Evolutionary conservation across 805 yeast species (phyloP), one percentile per base, ranked within the genome.

Genomic region (Lachancea waltii): DNA sequence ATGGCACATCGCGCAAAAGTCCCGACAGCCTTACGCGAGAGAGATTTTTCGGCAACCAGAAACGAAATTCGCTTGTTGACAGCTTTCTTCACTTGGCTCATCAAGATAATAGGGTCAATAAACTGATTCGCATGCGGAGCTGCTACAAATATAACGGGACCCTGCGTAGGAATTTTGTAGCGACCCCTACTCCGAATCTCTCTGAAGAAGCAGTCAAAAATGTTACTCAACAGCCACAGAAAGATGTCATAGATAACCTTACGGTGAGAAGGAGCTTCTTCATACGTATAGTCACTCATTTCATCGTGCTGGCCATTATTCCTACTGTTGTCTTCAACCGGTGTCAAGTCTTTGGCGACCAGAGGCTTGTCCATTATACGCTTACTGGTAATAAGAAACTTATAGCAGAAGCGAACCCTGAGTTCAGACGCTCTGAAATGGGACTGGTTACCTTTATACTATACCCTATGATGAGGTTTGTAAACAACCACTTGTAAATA

Each of bases 91-190:
- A 85, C 90, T 55, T 83, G 90, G 33, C 83, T 80, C 83, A 85
- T 80, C 33, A 92, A 67, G 36, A 92, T 72, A 34, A 89, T 75
- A 2, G 92, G 90, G 48, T 78, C 85, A 24, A 83, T 77, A 45
- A 83, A 84, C 52, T 85, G 95, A 55, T 85, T 85, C n/a, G 95
- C 95, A 65, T 90, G 98, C 1, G 97, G 97, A 2, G 96, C 98
- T 8, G 92, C 94, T 24, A 92, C 97, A 45, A 92, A 81, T 38
- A 90, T 81, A 7, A 87, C 80, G 0, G 97, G 90, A 0, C 96
- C 97, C 7, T 71, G 60, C 21, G 72, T 68, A 10, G 83, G 82
- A 35, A 77, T 70, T 33, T 73, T 73, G 63, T 77, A 85, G 1
- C 95, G 86, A 1, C 97, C 96, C 43, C 97, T 72, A 3, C 92